A percentile compares a stretch with the other conserved stretches of the same genome.
Conservation (phyloP, 108 stramenopile species). For the Discostella stelligeroides region DNA sequence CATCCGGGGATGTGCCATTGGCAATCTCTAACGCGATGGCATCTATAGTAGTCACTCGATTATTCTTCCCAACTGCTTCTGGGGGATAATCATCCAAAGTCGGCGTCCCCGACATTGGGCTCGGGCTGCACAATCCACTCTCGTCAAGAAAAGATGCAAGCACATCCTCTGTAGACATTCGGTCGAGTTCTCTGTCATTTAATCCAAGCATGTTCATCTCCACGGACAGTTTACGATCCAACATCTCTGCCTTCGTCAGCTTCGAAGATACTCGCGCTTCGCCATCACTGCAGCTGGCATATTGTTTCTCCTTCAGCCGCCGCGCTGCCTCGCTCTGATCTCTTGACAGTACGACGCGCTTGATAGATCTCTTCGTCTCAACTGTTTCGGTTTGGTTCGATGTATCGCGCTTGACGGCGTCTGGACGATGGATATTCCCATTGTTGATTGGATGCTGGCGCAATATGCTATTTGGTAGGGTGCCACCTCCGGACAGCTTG, state of each 20-base stretch:
- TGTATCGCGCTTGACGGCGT: slow-evolving; percentile 81
- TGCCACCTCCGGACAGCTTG: slow-evolving; percentile 42
- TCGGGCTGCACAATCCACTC: slow-evolving; percentile 1
- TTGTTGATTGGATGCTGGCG: slow-evolving; percentile 68
- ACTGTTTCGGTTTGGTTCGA: slow-evolving; percentile 76
- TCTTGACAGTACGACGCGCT: slow-evolving; percentile 73
- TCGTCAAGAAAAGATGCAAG: slow-evolving; percentile 29
- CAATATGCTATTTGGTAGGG: slow-evolving; percentile 24
- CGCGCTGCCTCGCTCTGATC: slow-evolving; percentile 74
- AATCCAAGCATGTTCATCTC: slow-evolving; percentile 67
- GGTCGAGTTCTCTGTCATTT: slow-evolving; percentile 44
- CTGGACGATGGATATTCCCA: slow-evolving; percentile 50
- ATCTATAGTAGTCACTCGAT: slow-evolving; percentile 60
- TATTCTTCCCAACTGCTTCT: slow-evolving; percentile 33
- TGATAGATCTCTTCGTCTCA: slow-evolving; percentile 74
- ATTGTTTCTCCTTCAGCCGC: slow-evolving; percentile 65
- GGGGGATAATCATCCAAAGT: background rate
- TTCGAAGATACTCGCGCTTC: slow-evolving; percentile 29
- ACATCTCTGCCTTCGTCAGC: slow-evolving; percentile 36
- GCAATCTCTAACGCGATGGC: slow-evolving; percentile 58
- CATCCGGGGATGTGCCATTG: slow-evolving; percentile 30
- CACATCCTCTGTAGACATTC: slow-evolving; percentile 42
- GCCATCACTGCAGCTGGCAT: slow-evolving; percentile 18
- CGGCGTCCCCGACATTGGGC: slow-evolving; percentile 1
- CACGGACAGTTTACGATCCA: slow-evolving; percentile 43